Base-by-base conservation (phyloP, 176 grass and related monocot species). In the Cenchrus purpureus region DNA sequence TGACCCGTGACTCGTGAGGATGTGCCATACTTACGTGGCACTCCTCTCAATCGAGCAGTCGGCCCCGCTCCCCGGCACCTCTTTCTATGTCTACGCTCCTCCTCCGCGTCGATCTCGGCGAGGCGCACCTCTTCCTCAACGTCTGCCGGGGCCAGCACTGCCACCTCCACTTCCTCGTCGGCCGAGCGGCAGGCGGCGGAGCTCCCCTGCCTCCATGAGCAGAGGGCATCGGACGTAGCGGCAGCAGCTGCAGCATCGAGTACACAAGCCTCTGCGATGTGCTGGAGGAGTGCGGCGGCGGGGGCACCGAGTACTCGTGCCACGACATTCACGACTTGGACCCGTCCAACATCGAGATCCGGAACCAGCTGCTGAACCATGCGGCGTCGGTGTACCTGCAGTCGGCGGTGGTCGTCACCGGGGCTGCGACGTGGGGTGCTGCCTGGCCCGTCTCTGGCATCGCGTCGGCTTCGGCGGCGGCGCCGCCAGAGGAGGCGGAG, bases 201-300 rank as follows among this genome's bases (percentile, higher is more conserved):
- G 25, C 25, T 25, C 25, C 25, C 25, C 25, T 25, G 25, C 25
- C 25, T 25, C 25, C 25, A 25, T 25, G 25, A 25, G 25, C 25
- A 25, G 25, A 25, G 25, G 25, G 51, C 76, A 79, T 44, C 44
- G 22, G 68, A 2, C 82, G 37, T 71, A 83, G 61, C 63, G 22
- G 74, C 46, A 20, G 72, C 12, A 5, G 52, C 17, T 20, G 29
- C 32, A 81, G 56, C 29, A 71, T 84, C 16, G 85, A 91, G 84
- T 98, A 93, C 91, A 98, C 85, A 28, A 98, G 93, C 76, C 91
- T 98, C 78, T 82, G 91, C 45, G 95, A 98, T 79, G 85, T 95
- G 70, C 45, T 98, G 8, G 83, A 86, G 51, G 85, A 83, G 20
- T 43, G 32, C 13, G 37, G 60, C 10, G 16, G 49, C 16, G 66